Base-by-base conservation (phyloP, 495 filamentous ascomycete species). In the Penicillium flavigenum region DNA sequence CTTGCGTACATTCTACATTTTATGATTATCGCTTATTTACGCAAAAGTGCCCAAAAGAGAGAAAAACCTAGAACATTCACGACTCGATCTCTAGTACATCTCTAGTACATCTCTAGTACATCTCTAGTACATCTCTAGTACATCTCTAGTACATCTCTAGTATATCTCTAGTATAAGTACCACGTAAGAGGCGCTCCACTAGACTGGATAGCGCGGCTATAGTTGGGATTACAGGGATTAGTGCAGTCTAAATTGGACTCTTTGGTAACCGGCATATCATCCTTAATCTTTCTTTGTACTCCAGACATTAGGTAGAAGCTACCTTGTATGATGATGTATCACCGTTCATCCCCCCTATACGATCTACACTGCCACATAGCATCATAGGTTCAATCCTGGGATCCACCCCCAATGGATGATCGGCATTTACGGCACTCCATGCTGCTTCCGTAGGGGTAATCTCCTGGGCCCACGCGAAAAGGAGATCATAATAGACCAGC, bases 401-500 rank as follows among this genome's bases (percentile, higher is more conserved):
- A 60, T 56, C 60, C 60, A 58, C 57, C 26, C 11, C 22, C 14
- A 27, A 36, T 38, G 17, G 2, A 48, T 42, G 62, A 67, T 67
- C 64, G 58, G 53, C 62, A 17, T 27, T 43, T 43, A 34, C 11
- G 34, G 44, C 52, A 34, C 57, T 62, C 51, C 55, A 36, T 41
- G n/a, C 34, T 43, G 49, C 10, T 38, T 38, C 16, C 36, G 36
- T 45, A 56, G 59, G 54, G 50, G 46, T 54, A 61, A 61, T 43
- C 43, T 63, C 55, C 47, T 34, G 41, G 42, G 47, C 43, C 50
- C 48, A 47, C 47, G 51, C 27, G n/a, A 41, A 41, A 57, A 2
- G 63, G 43, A 54, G 60, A 68, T 68, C 65, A 24, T 19, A 68
- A 60, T 65, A 56, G 57, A 63, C 61, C 59, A 38, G 45, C 58